Percentiles rank a stretch among this genome's conserved stretches.
phyloP scores from a whole-genome alignment of 768 basidiomycete genomes.

The Jaapia argillacea region DNA sequence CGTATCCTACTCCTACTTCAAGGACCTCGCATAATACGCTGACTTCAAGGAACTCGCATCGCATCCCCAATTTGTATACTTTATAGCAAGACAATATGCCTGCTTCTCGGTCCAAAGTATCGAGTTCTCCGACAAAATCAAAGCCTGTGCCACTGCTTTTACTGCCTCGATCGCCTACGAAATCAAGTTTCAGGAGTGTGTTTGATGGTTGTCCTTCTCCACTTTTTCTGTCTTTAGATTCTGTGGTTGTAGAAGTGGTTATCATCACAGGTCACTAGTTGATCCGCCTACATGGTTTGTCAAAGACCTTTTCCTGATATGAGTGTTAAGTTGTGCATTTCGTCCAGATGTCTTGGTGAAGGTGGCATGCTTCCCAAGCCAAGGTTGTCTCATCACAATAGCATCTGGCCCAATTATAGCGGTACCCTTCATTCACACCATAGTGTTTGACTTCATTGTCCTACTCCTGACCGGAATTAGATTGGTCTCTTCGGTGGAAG shows the following conservation, averaged over 20 bases:
- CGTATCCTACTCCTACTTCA: no score
- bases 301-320: no score
- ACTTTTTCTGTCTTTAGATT: no score
- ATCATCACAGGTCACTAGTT: constrained; percentile 65
- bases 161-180: not conserved
- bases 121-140: no score
- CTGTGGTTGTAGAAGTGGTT: constrained; percentile 51
- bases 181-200: not conserved
- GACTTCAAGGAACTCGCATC: no score
- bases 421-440: constrained; percentile 67
- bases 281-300: constrained; percentile 50
- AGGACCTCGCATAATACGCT: no score
- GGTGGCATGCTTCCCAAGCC: constrained; percentile 40
- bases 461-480: constrained; percentile 52
- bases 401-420: constrained; percentile 58
- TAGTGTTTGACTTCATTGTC: constrained; percentile 61
- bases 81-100: no score
- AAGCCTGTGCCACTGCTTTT: no score
- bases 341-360: constrained; percentile 47
- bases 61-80: no score
- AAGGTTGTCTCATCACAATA: constrained; percentile 44
- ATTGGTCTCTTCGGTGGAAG: constrained; percentile 27
- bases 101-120: no score
- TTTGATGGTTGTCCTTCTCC: no score
- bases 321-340: no score